Conservation (phyloP, 495 filamentous ascomycete genomes). For the Hypomontagnella submonticulosa region DNA sequence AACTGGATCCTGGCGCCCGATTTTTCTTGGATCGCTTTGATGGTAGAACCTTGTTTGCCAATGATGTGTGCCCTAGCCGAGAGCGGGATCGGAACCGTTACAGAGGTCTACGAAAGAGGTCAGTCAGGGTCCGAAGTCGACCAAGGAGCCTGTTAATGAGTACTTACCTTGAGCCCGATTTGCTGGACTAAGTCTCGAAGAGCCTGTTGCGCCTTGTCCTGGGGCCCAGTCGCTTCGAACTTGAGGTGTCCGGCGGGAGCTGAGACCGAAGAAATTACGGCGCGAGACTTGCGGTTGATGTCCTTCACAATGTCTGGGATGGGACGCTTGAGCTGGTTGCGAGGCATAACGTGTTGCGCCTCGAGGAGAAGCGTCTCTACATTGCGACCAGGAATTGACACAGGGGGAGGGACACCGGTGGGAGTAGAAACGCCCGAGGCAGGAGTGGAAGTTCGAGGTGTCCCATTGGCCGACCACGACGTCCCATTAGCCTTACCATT, state of each 20-base stretch:
- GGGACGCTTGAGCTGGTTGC: constrained; percentile 82
- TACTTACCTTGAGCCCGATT: constrained; percentile 81
- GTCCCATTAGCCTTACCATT: constrained; percentile 72
- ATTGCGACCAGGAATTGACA: constrained; percentile 81
- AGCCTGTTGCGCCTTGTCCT: constrained; percentile 80
- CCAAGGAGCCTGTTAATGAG: neutral
- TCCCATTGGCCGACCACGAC: constrained; percentile 60
- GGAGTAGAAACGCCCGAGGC: constrained; percentile 68
- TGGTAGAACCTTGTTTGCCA: constrained; percentile 86
- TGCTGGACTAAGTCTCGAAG: constrained; percentile 86
- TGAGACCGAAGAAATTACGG: constrained; percentile 78
- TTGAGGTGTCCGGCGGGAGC: constrained; percentile 73
- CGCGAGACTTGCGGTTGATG: constrained; percentile 87
- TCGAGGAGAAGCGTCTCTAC: constrained; percentile 77
- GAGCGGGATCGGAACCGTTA: constrained; percentile 81
- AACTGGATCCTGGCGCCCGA: constrained; percentile 89
- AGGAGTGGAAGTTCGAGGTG: constrained; percentile 66
- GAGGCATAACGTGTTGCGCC: constrained; percentile 75
- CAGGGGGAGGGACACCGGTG: constrained; percentile 65
- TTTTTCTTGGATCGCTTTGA: constrained; percentile 85
- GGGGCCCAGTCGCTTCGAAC: constrained; percentile 83
- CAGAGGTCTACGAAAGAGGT: constrained; percentile 66
- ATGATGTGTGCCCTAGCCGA: constrained; percentile 88
- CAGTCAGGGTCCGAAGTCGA: constrained; percentile 12
- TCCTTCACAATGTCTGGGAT: constrained; percentile 84